Evolutionary conservation across 345 rosid species (phyloP), one percentile per base, ranked within the genome.

Genomic region (sweet orange (Citrus sinensis)): DNA sequence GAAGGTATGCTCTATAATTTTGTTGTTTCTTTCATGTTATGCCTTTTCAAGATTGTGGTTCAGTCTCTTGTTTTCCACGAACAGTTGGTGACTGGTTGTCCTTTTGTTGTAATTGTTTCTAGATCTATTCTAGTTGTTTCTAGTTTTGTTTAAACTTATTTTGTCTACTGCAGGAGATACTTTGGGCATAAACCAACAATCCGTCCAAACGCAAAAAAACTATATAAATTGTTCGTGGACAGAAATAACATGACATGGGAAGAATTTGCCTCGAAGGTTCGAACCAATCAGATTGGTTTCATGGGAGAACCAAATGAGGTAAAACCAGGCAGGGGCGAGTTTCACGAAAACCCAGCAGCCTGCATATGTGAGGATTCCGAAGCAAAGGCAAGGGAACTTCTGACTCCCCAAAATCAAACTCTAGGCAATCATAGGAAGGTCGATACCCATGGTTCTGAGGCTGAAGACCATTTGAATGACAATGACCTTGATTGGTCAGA

Each of bases 111-210:
- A 7, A 37, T 65, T 7, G 68, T 65, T 65, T 32, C 42, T 20
- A 17, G 0, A 34, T 16, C 20, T n/a, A 34, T 32, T 19, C 25
- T 65, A 34, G 16, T 10, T 22, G 13, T n/a, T 27, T 46, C 51
- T 46, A 11, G 17, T 46, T 16, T 70, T 39, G 2, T 16, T 10
- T 42, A 9, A 51, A 39, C 39, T 22, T 73, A 22, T 76, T 76
- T 56, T 73, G 16, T 65, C 6, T 27, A 49, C 79, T 73, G 76
- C 89, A 95, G 98, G 90, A 90, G 95, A 86, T 95, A 93, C 91
- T 82, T 90, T 68, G 95, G 98, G 79, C 98, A 95, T 88, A 93
- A 92, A 79, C 92, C 93, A 67, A 95, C 98, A 27, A 87, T 93
- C 71, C 87, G 97, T 54, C 98, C 98, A 67, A 95, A 93, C 83